Conservation (phyloP, 179 eudicot genomes). For the Silene coronaria region DNA sequence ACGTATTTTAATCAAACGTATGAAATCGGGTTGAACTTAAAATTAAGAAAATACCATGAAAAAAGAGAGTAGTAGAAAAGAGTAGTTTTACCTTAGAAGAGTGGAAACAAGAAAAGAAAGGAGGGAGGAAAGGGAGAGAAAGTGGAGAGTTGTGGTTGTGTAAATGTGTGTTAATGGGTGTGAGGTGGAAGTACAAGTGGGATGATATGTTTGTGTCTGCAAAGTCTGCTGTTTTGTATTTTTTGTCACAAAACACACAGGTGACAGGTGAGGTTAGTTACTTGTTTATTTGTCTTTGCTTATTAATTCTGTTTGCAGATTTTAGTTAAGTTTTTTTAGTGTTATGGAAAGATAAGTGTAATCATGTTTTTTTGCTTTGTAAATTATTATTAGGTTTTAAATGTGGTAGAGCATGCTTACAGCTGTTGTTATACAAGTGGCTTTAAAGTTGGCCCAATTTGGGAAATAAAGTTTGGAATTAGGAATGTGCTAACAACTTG, state of each 20-base stretch:
- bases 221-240: neutral
- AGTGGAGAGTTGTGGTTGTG: neutral
- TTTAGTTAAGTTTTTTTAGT: too few species aligned
- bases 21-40: neutral
- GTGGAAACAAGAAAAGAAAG: neutral
- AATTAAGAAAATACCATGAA: neutral
- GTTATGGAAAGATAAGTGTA: too few species aligned
- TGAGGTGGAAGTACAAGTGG: slow-evolving; percentile 26
- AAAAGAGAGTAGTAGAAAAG: neutral
- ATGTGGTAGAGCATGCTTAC: slow-evolving; percentile 29
- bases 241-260: too few species aligned
- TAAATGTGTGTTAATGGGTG: neutral
- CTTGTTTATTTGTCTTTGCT: neutral
- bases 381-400: neutral
- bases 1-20: too few species aligned
- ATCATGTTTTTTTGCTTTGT: too few species aligned
- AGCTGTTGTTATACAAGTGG: slow-evolving; percentile 34
- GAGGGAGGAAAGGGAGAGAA: neutral
- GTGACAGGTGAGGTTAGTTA: neutral
- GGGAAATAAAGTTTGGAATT: neutral
- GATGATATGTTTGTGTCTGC: slow-evolving; percentile 12
- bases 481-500: neutral
- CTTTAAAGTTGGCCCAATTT: slow-evolving; percentile 6
- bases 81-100: slow-evolving; percentile 23
- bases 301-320: too few species aligned